These are phyloP conservation scores for Lyophyllum semitale DNA, from an alignment of 768 basidiomycete genomes.

Conservation along the genomic window DNA sequence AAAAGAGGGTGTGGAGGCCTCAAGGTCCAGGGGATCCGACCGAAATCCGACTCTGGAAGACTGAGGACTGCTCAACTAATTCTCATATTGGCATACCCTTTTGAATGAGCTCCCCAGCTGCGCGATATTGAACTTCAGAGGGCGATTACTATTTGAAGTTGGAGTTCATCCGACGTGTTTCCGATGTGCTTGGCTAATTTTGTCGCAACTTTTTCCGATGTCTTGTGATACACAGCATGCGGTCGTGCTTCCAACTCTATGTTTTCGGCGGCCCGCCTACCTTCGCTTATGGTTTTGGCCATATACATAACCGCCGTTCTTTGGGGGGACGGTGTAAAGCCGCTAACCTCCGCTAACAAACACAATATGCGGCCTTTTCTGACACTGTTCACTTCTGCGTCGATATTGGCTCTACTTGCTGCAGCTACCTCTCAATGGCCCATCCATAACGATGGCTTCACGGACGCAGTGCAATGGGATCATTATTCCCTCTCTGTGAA, in stretches of 20 bases:
- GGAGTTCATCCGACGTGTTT: not conserved
- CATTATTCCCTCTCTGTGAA: conserved; percentile 10
- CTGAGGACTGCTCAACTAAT: too few relatives aligned
- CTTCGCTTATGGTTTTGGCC: conserved; percentile 2
- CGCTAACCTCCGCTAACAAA: too few relatives aligned
- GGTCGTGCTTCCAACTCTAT: conserved; percentile 6
- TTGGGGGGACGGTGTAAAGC: not conserved
- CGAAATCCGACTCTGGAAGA: too few relatives aligned
- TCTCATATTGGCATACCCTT: too few relatives aligned
- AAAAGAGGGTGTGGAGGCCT: too few relatives aligned
- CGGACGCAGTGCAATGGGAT: conserved; percentile 6
- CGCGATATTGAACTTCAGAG: too few relatives aligned
- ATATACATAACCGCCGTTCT: not conserved
- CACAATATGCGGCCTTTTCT: not conserved
- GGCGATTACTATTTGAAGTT: too few relatives aligned
- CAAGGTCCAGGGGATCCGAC: too few relatives aligned
- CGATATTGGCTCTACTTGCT: not conserved
- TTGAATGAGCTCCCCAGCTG: too few relatives aligned
- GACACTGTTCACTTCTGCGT: not conserved
- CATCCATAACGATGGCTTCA: conserved; percentile 5
- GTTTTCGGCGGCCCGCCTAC: not conserved
- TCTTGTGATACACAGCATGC: conserved; percentile 9
- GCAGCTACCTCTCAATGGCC: conserved; percentile 6
- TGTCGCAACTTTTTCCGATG: not conserved
- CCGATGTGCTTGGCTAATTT: not conserved